Evolutionary conservation across 805 yeast genomes (phyloP).

Genomic region (Barnettozyma siamensis): DNA sequence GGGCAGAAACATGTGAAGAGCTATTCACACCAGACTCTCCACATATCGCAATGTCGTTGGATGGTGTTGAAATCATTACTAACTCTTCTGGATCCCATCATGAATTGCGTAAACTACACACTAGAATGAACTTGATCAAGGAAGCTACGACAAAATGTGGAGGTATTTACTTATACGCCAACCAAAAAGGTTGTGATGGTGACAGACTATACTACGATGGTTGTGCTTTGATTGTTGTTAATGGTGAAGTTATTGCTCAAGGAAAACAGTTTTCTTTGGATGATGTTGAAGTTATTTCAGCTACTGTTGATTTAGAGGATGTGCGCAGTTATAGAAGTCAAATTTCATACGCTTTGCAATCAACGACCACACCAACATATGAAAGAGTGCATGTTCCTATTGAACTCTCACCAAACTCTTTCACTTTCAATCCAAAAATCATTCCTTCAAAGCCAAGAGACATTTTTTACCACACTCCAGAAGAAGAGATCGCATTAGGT

Average conservation of each 20-base stretch:
- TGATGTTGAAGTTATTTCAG: conserved; percentile 94
- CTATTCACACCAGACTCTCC: conserved; percentile 95
- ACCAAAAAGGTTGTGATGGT: conserved; percentile 98
- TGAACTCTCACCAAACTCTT: conserved; percentile 56
- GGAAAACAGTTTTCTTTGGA: conserved; percentile 83
- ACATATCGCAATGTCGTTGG: conserved; percentile 83
- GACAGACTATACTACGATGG: conserved; percentile 97
- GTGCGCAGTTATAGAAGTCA: conserved; percentile 77
- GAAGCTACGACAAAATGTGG: conserved; percentile 97
- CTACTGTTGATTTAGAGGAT: conserved; percentile 89
- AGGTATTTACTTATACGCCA: conserved; percentile 88
- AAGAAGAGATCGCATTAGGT: conserved; percentile 95
- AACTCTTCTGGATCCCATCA: conserved; percentile 98
- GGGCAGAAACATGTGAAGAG: conserved; percentile 99
- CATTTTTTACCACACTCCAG: conserved; percentile 70
- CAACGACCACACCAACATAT: conserved; percentile 25
- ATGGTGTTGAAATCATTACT: conserved; percentile 96
- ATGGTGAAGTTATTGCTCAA: conserved; percentile 89
- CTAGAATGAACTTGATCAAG: conserved; percentile 75
- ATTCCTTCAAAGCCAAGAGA: conserved; percentile 49
- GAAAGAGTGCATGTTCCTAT: conserved; percentile 56
- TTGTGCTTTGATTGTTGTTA: conserved; percentile 88
- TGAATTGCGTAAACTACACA: conserved; percentile 83
- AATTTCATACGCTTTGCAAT: conserved; percentile 45
- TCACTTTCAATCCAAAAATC: conserved; percentile 55